phyloP scores from a whole-genome alignment of 176 grass and related monocot genomes.

The Neostapfia colusana region DNA sequence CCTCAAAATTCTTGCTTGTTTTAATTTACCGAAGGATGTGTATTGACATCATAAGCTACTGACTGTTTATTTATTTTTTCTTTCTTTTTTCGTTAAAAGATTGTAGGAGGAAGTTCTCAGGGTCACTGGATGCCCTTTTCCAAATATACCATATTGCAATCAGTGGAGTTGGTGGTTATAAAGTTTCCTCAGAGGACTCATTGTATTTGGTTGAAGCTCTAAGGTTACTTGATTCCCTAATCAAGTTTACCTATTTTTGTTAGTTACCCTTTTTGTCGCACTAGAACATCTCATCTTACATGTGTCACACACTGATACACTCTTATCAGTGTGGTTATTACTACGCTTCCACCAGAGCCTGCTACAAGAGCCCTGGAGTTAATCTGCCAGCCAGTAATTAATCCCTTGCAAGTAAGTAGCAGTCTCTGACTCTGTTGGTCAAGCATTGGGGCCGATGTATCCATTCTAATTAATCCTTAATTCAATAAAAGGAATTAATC shows the following conservation, averaged over 20 bases:
- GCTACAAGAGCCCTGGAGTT: conserved; percentile 85
- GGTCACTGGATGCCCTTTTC: conserved; percentile 91
- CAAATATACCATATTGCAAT: conserved; percentile 92
- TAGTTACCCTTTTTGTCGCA: conserved; percentile 17
- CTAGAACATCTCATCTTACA: conserved; percentile 25
- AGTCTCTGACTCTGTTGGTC: conserved; percentile 31
- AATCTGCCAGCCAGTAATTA: conserved; percentile 79
- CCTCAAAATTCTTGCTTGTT: conserved; percentile 2
- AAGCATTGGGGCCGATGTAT: not conserved
- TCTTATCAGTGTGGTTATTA: conserved; percentile 72
- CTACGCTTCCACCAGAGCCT: conserved; percentile 70
- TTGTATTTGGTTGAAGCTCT: conserved; percentile 99
- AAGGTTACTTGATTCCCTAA: conserved; percentile 57
- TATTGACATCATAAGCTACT: conserved; percentile 9
- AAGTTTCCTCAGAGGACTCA: conserved; percentile 95
- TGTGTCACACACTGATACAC: conserved; percentile 20
- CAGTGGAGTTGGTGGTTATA: conserved; percentile 95
- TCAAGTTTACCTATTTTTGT: conserved; percentile 14
- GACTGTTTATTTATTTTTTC: conserved; percentile 16
- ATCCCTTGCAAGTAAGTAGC: conserved; percentile 67
- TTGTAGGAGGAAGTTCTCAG: conserved; percentile 80
- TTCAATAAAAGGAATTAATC: conserved; percentile 69
- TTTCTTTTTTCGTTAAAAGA: conserved; percentile 50
- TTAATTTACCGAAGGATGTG: not conserved
- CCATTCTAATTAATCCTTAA: conserved; percentile 37